phyloP scores from a whole-genome alignment of 306 rosid genomes.

The Cicer pinnatifidum region DNA sequence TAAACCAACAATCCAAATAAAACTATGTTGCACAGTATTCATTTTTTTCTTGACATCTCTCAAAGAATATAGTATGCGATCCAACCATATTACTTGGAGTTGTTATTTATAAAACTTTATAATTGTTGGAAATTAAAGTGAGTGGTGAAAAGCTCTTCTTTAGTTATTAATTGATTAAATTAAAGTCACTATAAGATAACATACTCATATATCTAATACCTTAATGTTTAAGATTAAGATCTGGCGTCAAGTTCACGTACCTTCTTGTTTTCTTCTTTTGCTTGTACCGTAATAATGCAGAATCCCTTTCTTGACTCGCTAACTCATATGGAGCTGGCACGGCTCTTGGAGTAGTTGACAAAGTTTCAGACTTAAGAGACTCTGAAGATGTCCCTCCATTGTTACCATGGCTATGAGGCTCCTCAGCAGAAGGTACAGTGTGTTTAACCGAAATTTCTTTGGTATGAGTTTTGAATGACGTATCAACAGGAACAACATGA shows the following conservation, averaged over 20 bases:
- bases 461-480: conserved; percentile 41
- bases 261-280: conserved; percentile 91
- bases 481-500: conserved; percentile 52
- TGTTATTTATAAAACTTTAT: too few relatives aligned
- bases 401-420: conserved; percentile 42
- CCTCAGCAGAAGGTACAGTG: conserved; percentile 43
- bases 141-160: neutral
- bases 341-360: conserved; percentile 51
- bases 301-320: conserved; percentile 71
- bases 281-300: conserved; percentile 83
- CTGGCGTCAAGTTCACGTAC: conserved; percentile 40
- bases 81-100: neutral
- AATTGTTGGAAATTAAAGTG: too few relatives aligned
- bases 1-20: neutral
- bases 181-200: neutral
- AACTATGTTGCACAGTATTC: neutral
- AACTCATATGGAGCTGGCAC: conserved; percentile 54
- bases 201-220: neutral
- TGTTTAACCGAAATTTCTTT: conserved; percentile 55
- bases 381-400: conserved; percentile 42
- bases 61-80: neutral
- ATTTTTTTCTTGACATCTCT: neutral
- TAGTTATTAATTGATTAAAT: neutral
- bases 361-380: conserved; percentile 44
- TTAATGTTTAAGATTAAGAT: neutral